Percentiles rank a stretch among this genome's conserved stretches.
These are phyloP conservation scores for Hanseniaspora occidentalis DNA, from an alignment of 805 yeast species.

Conservation along the genomic window DNA sequence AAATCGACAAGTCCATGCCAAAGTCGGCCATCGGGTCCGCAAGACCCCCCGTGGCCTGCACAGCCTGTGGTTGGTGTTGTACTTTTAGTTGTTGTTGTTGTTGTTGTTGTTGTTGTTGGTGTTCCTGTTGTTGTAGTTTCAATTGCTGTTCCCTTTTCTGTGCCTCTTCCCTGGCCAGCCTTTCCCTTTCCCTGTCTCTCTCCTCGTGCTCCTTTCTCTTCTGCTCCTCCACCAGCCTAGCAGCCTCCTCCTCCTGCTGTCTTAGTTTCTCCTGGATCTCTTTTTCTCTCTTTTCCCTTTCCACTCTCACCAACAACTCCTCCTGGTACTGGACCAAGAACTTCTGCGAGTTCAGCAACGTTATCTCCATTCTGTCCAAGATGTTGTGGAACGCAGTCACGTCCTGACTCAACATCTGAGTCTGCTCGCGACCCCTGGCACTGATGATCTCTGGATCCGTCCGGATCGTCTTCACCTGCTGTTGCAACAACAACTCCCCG, in stretches of 20 bases:
- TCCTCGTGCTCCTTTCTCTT: neutral
- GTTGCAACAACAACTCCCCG: slow-evolving; percentile 24
- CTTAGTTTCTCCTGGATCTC: slow-evolving; percentile 20
- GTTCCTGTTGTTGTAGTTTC: neutral
- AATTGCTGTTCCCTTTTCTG: neutral
- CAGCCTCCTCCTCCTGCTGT: slow-evolving; percentile 15
- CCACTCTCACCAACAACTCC: slow-evolving; percentile 21
- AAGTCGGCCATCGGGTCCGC: slow-evolving; percentile 5
- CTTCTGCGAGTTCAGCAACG: slow-evolving; percentile 15
- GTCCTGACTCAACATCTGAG: slow-evolving; percentile 12
- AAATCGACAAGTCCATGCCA: slow-evolving; percentile 6
- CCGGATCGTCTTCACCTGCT: slow-evolving; percentile 23
- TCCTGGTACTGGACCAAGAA: slow-evolving; percentile 19
- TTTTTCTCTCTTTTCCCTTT: slow-evolving; percentile 20
- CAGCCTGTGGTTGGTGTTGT: neutral
- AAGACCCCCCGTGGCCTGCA: neutral
- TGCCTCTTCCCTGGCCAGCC: neutral
- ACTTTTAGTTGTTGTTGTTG: neutral
- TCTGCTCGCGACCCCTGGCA: slow-evolving; percentile 1
- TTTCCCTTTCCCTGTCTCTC: slow-evolving; percentile 2
- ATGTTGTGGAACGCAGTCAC: slow-evolving; percentile 19
- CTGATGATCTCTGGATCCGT: slow-evolving; percentile 11
- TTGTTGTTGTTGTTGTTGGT: neutral
- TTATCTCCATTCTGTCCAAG: slow-evolving; percentile 21
- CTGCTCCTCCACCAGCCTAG: slow-evolving; percentile 3